Evolutionary conservation across 495 filamentous ascomycete species (phyloP).

Genomic region (Aspergillus steynii): DNA sequence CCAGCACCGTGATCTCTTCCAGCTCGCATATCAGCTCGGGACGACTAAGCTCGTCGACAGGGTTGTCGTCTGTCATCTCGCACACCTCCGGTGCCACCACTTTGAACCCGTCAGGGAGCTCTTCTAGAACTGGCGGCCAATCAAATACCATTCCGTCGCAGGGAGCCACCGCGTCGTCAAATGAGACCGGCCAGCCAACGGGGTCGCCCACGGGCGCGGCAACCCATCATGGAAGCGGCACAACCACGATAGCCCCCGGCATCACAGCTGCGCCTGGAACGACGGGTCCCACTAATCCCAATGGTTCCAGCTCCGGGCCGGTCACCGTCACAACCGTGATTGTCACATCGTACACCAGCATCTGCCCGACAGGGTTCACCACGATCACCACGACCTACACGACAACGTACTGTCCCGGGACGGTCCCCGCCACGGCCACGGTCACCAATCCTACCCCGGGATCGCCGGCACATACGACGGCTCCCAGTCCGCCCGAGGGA

Average conservation of each 20-base stretch:
- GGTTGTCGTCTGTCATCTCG: not conserved
- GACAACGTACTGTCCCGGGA: constrained; percentile 39
- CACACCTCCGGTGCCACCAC: not conserved
- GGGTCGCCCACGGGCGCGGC: constrained; percentile 6
- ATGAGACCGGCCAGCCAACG: constrained; percentile 3
- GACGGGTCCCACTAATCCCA: constrained; percentile 1
- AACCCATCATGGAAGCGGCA: constrained; percentile 14
- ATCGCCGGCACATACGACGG: constrained; percentile 16
- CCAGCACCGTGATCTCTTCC: constrained; percentile 5
- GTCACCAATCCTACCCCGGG: constrained; percentile 23
- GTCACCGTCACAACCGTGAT: constrained; percentile 39
- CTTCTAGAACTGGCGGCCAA: constrained; percentile 2
- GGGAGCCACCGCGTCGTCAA: constrained; percentile 2
- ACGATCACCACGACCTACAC: constrained; percentile 44
- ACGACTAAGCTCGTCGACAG: not conserved
- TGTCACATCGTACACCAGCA: constrained; percentile 43
- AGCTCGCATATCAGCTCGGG: constrained; percentile 12
- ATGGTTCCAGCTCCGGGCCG: constrained; percentile 15
- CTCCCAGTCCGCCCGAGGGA: constrained; percentile 35
- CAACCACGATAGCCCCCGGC: constrained; percentile 13
- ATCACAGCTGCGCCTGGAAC: constrained; percentile 44
- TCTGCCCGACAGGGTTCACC: constrained; percentile 48
- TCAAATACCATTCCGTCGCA: constrained; percentile 2
- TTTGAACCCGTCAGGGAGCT: constrained; percentile 5
- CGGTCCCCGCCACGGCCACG: constrained; percentile 27